phyloP scores from a whole-genome alignment of 257 asterid genomes.

The Dorcoceras hygrometricum region DNA sequence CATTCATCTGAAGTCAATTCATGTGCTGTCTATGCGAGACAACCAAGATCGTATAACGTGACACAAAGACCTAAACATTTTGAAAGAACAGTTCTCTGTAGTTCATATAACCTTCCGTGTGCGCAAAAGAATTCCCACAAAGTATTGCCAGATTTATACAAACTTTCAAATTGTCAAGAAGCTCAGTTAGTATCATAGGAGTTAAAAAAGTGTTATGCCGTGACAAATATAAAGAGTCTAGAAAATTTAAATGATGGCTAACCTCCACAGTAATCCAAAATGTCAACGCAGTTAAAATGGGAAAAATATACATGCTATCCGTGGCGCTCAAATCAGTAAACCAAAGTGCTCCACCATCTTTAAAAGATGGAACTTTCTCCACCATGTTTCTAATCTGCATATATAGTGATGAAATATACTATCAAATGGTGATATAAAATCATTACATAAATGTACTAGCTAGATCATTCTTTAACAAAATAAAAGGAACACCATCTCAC shows the following conservation, averaged over 20 bases:
- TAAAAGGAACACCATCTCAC: conserved; percentile 46
- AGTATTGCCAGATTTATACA: background rate
- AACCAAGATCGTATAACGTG: conserved; percentile 5
- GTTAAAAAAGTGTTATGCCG: too few relatives aligned
- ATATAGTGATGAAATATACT: background rate
- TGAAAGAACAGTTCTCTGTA: background rate
- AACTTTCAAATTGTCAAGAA: conserved; percentile 15
- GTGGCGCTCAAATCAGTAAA: conserved; percentile 92
- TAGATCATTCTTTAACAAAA: background rate
- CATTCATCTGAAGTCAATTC: background rate
- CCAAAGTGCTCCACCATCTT: conserved; percentile 83
- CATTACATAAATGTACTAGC: background rate
- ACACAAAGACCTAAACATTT: background rate
- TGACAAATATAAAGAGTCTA: background rate
- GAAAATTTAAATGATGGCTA: background rate
- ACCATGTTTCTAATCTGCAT: conserved; percentile 77
- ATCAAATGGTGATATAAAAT: conserved; percentile 7
- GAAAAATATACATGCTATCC: conserved; percentile 69
- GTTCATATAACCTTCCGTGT: background rate
- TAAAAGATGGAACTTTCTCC: conserved; percentile 84
- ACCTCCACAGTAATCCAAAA: conserved; percentile 97
- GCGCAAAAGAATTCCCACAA: background rate
- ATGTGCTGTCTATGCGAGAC: background rate
- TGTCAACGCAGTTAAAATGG: conserved; percentile 80
- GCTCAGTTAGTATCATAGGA: background rate